Conservation (phyloP, 441 rosid species). For the Populus hybrid region DNA sequence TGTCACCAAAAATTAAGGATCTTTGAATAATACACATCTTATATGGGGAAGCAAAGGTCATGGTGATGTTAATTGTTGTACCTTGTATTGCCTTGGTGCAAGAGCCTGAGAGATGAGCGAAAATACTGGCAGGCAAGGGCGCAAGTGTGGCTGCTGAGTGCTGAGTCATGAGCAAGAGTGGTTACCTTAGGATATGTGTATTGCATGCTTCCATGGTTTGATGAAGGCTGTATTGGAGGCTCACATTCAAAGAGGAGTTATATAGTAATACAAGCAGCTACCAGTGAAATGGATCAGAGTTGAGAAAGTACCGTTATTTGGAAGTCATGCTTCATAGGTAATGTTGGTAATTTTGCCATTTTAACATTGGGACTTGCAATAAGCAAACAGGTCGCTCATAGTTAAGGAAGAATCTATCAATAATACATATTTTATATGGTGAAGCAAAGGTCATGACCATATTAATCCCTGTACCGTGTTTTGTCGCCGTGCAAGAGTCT, state of each 20-base stretch:
- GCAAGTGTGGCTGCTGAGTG: background rate
- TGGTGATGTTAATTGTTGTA: no score
- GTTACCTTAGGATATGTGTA: no score
- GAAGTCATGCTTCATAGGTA: background rate
- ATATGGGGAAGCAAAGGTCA: background rate
- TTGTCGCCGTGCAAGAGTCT: constrained; percentile 4
- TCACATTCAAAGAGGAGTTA: no score
- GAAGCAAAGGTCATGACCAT: background rate
- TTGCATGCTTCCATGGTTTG: no score
- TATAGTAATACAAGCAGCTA: no score
- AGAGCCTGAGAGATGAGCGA: background rate
- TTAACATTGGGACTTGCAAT: background rate
- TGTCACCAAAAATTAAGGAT: background rate
- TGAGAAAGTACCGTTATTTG: constrained; percentile 5
- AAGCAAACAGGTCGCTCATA: background rate
- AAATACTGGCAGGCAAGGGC: background rate
- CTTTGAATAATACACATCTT: no score
- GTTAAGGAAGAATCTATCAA: background rate
- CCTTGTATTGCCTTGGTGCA: background rate
- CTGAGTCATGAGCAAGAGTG: background rate
- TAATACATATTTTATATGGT: background rate
- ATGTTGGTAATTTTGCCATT: constrained; percentile 9
- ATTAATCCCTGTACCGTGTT: background rate
- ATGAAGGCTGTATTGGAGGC: no score
- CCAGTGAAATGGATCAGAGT: background rate